phyloP scores from a whole-genome alignment of 2,329 filamentous ascomycete species.

The Coleophoma crateriformis region DNA sequence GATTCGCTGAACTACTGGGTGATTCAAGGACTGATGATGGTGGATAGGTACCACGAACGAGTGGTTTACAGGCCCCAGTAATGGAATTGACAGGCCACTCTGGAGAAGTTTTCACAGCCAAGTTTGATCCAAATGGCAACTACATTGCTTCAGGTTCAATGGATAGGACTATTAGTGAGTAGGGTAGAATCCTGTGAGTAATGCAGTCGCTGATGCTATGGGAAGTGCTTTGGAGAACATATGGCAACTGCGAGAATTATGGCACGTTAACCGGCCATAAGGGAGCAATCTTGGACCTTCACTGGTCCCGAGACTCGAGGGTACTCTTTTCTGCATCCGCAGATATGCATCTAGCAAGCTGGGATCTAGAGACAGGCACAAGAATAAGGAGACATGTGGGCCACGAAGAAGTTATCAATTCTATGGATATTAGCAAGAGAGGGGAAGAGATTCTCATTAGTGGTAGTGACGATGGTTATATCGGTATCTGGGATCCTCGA shows the following conservation, averaged over 20 bases:
- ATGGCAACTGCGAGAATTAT: slow-evolving; percentile 92
- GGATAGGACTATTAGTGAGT: slow-evolving; percentile 82
- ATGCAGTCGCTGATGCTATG: slow-evolving; percentile 11
- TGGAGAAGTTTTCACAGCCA: slow-evolving; percentile 87
- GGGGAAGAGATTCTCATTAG: slow-evolving; percentile 89
- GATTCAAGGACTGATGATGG: slow-evolving; percentile 15
- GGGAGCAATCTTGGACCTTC: slow-evolving; percentile 83
- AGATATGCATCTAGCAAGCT: slow-evolving; percentile 88
- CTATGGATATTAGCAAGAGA: slow-evolving; percentile 79
- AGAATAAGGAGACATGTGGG: slow-evolving; percentile 88
- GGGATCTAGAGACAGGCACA: slow-evolving; percentile 89
- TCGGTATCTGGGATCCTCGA: slow-evolving; percentile 93
- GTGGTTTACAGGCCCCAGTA: slow-evolving; percentile 79
- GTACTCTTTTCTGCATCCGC: slow-evolving; percentile 89
- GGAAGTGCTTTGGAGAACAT: slow-evolving; percentile 86
- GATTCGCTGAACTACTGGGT: slow-evolving; percentile 12
- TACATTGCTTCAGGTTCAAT: slow-evolving; percentile 92
- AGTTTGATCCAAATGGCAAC: slow-evolving; percentile 84
- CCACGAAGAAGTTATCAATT: slow-evolving; percentile 94
- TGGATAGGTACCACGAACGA: slow-evolving; percentile 68
- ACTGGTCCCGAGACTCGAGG: slow-evolving; percentile 93
- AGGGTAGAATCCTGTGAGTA: neutral
- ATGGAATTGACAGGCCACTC: slow-evolving; percentile 83
- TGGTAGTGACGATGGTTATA: slow-evolving; percentile 87
- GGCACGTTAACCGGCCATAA: slow-evolving; percentile 84